Base-by-base conservation (phyloP, 345 rosid genomes). In the Psidium guajava region DNA sequence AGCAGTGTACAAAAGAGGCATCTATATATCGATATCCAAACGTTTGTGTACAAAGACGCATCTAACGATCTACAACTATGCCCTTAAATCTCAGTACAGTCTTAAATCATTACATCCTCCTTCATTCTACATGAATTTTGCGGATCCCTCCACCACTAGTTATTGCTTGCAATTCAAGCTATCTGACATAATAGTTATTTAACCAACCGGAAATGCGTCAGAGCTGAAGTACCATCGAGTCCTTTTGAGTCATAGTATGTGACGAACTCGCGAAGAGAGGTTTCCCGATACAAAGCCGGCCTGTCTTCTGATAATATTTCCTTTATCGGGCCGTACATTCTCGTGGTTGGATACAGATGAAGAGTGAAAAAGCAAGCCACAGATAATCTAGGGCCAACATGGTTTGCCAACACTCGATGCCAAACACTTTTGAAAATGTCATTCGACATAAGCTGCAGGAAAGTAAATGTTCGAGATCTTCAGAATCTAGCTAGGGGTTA, bases 371-470 rank as follows among this genome's bases (percentile, higher is more conserved):
- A 90, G 86, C 89, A 81, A 42, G 92, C 93, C 32, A 92, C 83
- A 0, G 95, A 91, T 42, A 91, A 44, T 86, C 95, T 90, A 24
- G 94, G 91, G 15, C 90, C 93, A 18, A 12, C 84, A 13, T 52
- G 53, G 44, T 83, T 89, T 20, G 95, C 92, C 75, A 88, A 25
- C 47, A 92, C 94, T 22, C 90, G 91, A 53, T 94, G 95, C 75
- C 91, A 92, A 3, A 83, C 87, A 64, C 93, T 92, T 86, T 61
- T 88, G 61, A 92, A 90, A 86, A 85, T 88, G 85, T 88, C 93
- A 44, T 94, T 94, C 21, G 95, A 83, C 47, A 90, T 73, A 14
- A 93, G 88, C 95, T 92, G 88, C 28, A 61, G n/a, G n/a, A 53
- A 44, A 18, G 24, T 27, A 55, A 53, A 82, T 36, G 36, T 36